Conservation (phyloP, 2,329 filamentous ascomycete genomes). For the Penicillium sclerotiorum region DNA sequence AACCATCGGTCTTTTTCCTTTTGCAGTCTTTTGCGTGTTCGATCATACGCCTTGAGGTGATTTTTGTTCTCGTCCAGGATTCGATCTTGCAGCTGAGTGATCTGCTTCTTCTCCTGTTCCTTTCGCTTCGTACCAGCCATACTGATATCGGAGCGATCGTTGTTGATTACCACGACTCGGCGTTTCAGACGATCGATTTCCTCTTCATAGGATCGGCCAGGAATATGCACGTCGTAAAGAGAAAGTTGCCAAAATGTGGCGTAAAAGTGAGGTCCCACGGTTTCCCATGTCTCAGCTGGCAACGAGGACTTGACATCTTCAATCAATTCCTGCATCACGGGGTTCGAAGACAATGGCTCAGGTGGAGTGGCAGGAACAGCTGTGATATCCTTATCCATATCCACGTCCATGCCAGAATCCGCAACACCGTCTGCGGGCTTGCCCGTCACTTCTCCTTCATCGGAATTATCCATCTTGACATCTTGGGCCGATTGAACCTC, state of each 20-base stretch:
- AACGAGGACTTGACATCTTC: conserved; percentile 65
- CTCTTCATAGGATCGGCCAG: conserved; percentile 73
- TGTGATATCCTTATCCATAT: conserved; percentile 29
- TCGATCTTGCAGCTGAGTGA: conserved; percentile 69
- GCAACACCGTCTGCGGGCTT: conserved; percentile 21
- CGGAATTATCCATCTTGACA: conserved; percentile 39
- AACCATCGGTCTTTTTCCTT: conserved; percentile 83
- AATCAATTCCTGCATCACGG: conserved; percentile 74
- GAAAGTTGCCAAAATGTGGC: conserved; percentile 91
- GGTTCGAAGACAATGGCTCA: conserved; percentile 60
- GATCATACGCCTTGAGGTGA: conserved; percentile 68
- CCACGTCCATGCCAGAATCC: conserved; percentile 38
- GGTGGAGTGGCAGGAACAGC: conserved; percentile 26
- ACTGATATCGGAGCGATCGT: conserved; percentile 73
- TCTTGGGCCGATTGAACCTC: conserved; percentile 31
- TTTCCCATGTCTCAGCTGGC: conserved; percentile 66
- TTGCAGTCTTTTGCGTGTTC: conserved; percentile 69
- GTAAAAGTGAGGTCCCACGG: conserved; percentile 79
- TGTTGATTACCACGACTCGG: conserved; percentile 67
- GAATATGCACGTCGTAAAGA: conserved; percentile 77
- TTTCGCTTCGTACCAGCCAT: conserved; percentile 66
- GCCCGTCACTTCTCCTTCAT: conserved; percentile 25
- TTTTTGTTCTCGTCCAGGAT: conserved; percentile 73
- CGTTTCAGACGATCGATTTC: conserved; percentile 71
- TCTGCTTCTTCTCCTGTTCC: conserved; percentile 68